These are phyloP conservation scores for Eimeria acervulina DNA, from an alignment of 169 alveolate genomes.

Conservation along the genomic window DNA sequence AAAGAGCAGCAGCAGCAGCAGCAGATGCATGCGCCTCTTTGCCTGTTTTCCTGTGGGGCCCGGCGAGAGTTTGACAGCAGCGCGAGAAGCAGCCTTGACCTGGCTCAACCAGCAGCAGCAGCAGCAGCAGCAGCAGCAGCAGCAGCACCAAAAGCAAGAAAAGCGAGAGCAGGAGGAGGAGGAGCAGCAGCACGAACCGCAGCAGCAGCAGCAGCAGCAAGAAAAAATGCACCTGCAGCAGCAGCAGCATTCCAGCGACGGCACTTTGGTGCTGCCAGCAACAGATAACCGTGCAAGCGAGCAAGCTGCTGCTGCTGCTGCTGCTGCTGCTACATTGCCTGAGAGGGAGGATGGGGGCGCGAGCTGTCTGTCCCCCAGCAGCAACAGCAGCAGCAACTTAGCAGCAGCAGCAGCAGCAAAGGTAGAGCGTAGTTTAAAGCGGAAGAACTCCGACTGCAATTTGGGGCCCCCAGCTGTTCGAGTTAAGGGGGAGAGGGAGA, in stretches of 20 bases:
- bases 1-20: neutral
- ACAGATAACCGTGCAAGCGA: no score
- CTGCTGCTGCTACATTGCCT: neutral
- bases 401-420: no score
- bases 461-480: neutral
- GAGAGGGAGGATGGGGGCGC: neutral
- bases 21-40: neutral
- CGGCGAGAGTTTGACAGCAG: neutral
- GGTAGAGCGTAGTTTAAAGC: neutral
- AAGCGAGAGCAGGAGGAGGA: neutral
- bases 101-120: slow-evolving; percentile 50
- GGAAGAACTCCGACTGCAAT: neutral
- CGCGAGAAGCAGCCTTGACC: slow-evolving; percentile 31
- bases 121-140: slow-evolving; percentile 59
- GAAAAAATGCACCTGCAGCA: neutral
- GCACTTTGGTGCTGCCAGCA: no score
- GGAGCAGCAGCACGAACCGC: no score
- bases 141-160: neutral
- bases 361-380: neutral
- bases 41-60: neutral
- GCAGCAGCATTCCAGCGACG: neutral
- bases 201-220: neutral
- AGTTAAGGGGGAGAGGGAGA: neutral
- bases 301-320: neutral
- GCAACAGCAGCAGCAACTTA: neutral